Conservation (phyloP, 2,329 filamentous ascomycete species). For the Fusarium sp. region DNA sequence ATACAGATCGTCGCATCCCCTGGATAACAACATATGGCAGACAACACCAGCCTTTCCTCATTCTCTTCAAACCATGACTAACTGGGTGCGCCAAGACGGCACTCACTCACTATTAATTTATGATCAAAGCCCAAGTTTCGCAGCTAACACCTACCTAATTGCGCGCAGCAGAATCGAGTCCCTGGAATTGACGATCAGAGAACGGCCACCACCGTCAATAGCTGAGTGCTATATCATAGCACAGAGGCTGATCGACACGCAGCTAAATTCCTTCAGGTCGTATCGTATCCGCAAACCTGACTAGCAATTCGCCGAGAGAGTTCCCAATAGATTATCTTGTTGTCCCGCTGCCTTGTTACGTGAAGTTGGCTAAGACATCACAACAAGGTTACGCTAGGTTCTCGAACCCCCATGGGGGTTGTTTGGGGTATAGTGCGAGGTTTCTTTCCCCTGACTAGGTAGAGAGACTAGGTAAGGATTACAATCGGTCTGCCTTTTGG, state of each 20-base stretch:
- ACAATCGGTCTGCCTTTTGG: slow-evolving; percentile 6
- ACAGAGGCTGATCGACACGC: slow-evolving; percentile 6
- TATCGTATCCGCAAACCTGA: slow-evolving; percentile 1
- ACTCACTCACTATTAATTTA: background rate
- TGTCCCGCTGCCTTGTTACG: background rate
- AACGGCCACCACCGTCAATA: slow-evolving; percentile 12
- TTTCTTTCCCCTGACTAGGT: slow-evolving; percentile 28
- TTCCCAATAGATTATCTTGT: slow-evolving; percentile 3
- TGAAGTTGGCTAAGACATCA: background rate
- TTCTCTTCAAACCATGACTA: background rate
- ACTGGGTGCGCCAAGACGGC: slow-evolving; percentile 12
- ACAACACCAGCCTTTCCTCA: background rate
- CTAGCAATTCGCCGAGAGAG: slow-evolving; percentile 15
- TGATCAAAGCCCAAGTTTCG: no score
- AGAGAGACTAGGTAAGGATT: background rate
- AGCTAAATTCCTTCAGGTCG: background rate
- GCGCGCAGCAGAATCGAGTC: background rate
- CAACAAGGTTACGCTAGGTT: slow-evolving; percentile 20
- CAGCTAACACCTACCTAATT: no score
- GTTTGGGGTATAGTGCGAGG: slow-evolving; percentile 31
- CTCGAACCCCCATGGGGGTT: slow-evolving; percentile 24
- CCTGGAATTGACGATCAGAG: slow-evolving; percentile 5
- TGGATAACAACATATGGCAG: background rate
- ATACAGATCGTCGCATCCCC: slow-evolving; percentile 22
- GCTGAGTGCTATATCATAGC: slow-evolving; percentile 4